A percentile compares a stretch with the other conserved stretches of the same genome.
Conservation (phyloP, 2,329 filamentous ascomycete genomes). For the Xenoacremonium recifei region DNA sequence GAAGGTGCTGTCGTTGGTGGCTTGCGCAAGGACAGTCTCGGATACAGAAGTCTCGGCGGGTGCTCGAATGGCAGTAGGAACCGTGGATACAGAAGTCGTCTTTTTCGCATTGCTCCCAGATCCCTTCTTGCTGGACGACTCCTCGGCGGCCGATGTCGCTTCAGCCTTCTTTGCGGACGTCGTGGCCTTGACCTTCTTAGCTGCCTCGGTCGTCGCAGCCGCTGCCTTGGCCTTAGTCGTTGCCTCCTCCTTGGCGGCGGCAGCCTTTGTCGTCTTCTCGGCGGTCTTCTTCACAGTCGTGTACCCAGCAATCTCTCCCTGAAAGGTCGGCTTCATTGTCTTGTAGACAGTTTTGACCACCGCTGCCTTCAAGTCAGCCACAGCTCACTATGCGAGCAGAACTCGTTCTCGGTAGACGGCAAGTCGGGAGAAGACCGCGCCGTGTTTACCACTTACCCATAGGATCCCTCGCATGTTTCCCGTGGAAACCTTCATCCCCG, state of each 20-base stretch:
- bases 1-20: slow-evolving; percentile 21
- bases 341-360: slow-evolving; percentile 39
- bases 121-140: slow-evolving; percentile 15
- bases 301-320: slow-evolving; percentile 43
- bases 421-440: too few relatives aligned
- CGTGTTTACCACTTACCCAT: slow-evolving; percentile 16
- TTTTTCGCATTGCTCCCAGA: too few relatives aligned
- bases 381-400: too few relatives aligned
- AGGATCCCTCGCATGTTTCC: slow-evolving; percentile 14
- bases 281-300: slow-evolving; percentile 29
- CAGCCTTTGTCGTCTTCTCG: not conserved
- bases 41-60: slow-evolving; percentile 24
- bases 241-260: not conserved
- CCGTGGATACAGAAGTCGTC: too few relatives aligned
- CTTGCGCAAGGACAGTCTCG: slow-evolving; percentile 30
- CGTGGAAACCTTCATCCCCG: slow-evolving; percentile 3
- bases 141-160: slow-evolving; percentile 5
- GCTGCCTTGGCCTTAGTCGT: slow-evolving; percentile 4
- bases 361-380: slow-evolving; percentile 18
- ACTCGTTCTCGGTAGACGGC: too few relatives aligned
- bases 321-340: slow-evolving; percentile 40
- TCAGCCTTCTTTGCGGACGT: slow-evolving; percentile 6
- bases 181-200: slow-evolving; percentile 9
- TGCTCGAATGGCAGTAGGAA: slow-evolving; percentile 27
- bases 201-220: slow-evolving; percentile 7